Percentiles rank a stretch among this genome's conserved stretches.
These are phyloP conservation scores for Kondoa malvinella DNA, from an alignment of 768 basidiomycete species.

Conservation along the genomic window DNA sequence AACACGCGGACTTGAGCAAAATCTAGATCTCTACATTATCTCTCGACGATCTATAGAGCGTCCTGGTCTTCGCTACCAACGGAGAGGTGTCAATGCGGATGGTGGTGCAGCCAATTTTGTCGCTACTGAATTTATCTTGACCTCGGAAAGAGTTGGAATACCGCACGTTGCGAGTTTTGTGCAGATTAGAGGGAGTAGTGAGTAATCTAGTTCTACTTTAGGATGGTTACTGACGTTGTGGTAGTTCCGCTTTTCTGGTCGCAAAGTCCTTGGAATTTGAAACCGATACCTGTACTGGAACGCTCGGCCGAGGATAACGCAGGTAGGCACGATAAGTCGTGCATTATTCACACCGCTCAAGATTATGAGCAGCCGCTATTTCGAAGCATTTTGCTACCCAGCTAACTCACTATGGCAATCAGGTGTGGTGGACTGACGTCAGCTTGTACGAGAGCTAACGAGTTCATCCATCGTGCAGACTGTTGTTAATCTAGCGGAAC, in stretches of 20 bases:
- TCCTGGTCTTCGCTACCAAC: constrained; percentile 83
- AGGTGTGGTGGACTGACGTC: constrained; percentile 38
- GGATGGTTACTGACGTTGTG: neutral
- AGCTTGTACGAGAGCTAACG: neutral
- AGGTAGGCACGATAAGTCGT: no score
- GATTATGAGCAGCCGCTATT: constrained; percentile 13
- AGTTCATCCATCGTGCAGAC: neutral
- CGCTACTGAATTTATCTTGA: constrained; percentile 61
- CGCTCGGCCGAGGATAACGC: constrained; percentile 21
- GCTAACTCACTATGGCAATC: constrained; percentile 18
- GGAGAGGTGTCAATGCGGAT: constrained; percentile 71
- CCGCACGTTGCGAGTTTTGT: constrained; percentile 40
- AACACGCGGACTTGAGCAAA: constrained; percentile 33
- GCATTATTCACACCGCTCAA: neutral
- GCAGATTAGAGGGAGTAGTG: constrained; percentile 52
- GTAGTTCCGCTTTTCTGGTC: constrained; percentile 21
- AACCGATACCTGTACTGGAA: constrained; percentile 27
- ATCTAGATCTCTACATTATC: constrained; percentile 57
- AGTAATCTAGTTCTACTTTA: constrained; percentile 36
- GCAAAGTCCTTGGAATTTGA: constrained; percentile 25
- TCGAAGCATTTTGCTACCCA: constrained; percentile 23
- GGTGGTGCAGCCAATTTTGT: constrained; percentile 26
- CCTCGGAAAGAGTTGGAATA: constrained; percentile 9
- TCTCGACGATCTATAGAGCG: constrained; percentile 75
- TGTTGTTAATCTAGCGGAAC: constrained; percentile 77